phyloP scores from a whole-genome alignment of 1,284 basidiomycete genomes.

The Coniferiporia weirii region DNA sequence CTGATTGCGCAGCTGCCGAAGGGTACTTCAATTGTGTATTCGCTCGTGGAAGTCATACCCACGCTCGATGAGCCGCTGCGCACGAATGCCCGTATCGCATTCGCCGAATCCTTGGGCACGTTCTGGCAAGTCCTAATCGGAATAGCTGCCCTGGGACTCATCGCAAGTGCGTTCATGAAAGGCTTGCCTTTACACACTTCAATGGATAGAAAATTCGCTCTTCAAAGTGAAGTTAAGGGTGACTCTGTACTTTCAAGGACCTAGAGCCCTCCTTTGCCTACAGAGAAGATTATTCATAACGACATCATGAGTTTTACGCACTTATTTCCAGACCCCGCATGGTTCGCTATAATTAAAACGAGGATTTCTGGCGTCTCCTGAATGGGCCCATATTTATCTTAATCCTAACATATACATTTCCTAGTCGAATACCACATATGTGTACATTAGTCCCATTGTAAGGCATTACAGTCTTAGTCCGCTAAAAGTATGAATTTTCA shows the following conservation, averaged over 20 bases:
- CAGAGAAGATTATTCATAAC: too few species aligned
- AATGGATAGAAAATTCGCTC: not conserved
- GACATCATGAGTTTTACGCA: too few species aligned
- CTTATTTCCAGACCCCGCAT: too few species aligned
- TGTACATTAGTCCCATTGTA: too few species aligned
- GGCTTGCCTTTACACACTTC: conserved; percentile 19
- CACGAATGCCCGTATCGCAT: conserved; percentile 30
- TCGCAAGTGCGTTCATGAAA: conserved; percentile 30
- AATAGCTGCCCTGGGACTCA: conserved; percentile 23
- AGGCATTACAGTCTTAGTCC: too few species aligned
- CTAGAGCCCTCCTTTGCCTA: too few species aligned
- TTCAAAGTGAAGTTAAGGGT: not conserved
- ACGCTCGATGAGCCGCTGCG: conserved; percentile 29
- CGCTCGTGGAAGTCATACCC: conserved; percentile 31
- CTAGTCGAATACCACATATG: too few species aligned
- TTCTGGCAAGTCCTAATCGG: conserved; percentile 35
- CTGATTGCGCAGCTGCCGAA: conserved; percentile 30
- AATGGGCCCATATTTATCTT: too few species aligned
- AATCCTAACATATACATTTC: too few species aligned
- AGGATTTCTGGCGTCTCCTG: too few species aligned
- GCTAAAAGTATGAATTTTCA: too few species aligned
- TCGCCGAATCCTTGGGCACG: conserved; percentile 28
- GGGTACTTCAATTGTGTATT: conserved; percentile 32
- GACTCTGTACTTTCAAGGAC: not conserved
- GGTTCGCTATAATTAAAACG: too few species aligned